phyloP scores from a whole-genome alignment of 2,329 filamentous ascomycete species.

The Aspergillus flavus region DNA sequence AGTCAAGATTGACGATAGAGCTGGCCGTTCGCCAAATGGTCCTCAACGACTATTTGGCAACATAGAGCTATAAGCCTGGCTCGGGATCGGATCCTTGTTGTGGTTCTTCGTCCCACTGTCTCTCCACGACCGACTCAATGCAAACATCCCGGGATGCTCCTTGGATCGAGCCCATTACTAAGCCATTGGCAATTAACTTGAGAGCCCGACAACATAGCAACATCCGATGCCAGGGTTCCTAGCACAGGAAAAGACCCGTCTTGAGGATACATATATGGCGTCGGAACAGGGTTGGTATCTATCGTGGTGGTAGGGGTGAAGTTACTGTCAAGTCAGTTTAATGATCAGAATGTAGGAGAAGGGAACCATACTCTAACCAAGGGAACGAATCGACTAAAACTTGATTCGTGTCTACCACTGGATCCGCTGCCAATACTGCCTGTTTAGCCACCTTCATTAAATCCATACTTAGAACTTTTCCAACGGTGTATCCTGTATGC shows the following conservation, averaged over 20 bases:
- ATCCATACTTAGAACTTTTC: constrained; percentile 19
- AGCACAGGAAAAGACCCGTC: constrained; percentile 6
- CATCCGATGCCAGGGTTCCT: constrained; percentile 9
- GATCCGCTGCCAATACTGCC: constrained; percentile 12
- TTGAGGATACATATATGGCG: constrained; percentile 5
- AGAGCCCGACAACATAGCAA: constrained; percentile 9
- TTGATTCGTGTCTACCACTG: constrained; percentile 16
- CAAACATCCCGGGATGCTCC: constrained; percentile 15
- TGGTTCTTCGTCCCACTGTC: background rate
- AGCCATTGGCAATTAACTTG: constrained; percentile 14
- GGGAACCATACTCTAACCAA: constrained; percentile 16
- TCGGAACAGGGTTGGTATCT: background rate
- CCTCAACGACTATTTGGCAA: background rate
- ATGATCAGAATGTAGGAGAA: background rate
- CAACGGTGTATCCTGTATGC: constrained; percentile 16
- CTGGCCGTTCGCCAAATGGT: background rate
- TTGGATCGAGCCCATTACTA: constrained; percentile 14
- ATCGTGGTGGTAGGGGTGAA: constrained; percentile 1
- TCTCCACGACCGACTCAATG: constrained; percentile 2
- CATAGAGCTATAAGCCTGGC: background rate
- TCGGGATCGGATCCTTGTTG: background rate
- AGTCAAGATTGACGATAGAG: background rate
- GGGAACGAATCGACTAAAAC: constrained; percentile 16
- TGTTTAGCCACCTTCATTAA: constrained; percentile 21
- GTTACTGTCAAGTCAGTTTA: constrained; percentile 4